These are phyloP conservation scores for Rhodosporidiobolus odoratus DNA, from an alignment of 768 basidiomycete species.

Conservation along the genomic window DNA sequence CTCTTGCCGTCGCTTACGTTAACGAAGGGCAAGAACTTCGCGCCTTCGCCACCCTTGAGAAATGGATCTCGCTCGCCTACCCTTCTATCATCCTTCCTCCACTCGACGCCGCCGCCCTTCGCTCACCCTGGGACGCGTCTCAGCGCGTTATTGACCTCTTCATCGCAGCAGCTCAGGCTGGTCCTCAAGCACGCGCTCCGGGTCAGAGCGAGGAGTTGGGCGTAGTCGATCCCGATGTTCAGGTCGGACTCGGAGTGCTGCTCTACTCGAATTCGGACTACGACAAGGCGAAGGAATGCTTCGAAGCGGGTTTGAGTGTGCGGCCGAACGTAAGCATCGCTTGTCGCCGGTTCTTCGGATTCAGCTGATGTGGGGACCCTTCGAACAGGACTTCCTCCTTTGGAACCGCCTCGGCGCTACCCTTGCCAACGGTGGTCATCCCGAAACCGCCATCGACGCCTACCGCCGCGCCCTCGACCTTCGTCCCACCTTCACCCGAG, in stretches of 20 bases:
- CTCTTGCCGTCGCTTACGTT: constrained; percentile 89
- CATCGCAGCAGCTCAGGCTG: constrained; percentile 71
- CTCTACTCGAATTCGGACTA: constrained; percentile 86
- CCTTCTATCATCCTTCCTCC: constrained; percentile 44
- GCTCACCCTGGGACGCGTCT: constrained; percentile 70
- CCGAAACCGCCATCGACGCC: constrained; percentile 71
- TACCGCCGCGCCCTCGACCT: constrained; percentile 80
- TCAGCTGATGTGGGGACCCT: too few relatives aligned
- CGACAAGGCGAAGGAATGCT: constrained; percentile 87
- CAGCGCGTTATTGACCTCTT: constrained; percentile 74
- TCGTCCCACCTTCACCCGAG: constrained; percentile 91
- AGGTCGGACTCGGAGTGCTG: constrained; percentile 84
- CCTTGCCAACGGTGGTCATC: constrained; percentile 85
- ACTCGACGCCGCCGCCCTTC: constrained; percentile 17
- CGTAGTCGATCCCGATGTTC: constrained; percentile 69
- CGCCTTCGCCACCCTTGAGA: constrained; percentile 75
- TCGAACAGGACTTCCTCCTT: constrained; percentile 80
- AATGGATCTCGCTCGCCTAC: constrained; percentile 70
- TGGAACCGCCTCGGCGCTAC: constrained; percentile 96
- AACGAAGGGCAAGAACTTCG: constrained; percentile 87
- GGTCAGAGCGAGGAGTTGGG: constrained; percentile 16
- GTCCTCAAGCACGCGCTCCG: constrained; percentile 60
- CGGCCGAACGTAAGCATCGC: constrained; percentile 59
- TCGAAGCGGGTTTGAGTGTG: constrained; percentile 73
- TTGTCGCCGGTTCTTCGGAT: too few relatives aligned